Base-by-base conservation (phyloP, 2,329 filamentous ascomycete species). In the Clarireedia monteithiana region DNA sequence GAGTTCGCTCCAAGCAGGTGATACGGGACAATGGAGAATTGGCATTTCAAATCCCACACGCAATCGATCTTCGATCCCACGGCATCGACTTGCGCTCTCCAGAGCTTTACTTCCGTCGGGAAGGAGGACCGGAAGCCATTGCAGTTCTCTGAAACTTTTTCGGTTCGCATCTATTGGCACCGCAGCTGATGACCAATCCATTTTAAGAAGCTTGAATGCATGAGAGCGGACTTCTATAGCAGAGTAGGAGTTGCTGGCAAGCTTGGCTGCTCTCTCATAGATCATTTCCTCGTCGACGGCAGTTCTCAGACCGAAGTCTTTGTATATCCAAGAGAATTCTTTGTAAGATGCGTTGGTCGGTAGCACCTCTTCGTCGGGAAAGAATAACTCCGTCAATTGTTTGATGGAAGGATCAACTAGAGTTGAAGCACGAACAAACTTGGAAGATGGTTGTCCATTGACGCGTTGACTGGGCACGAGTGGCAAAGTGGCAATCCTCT, bases 321-420 rank as follows among this genome's bases (percentile, higher is more conserved):
- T 59, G 40, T 69, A 60, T 7, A 55, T 59, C 7, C 23, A 30
- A 6, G 49, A 50, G 20, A 62, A 65, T 9, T 59, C 27, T 14
- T 24, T 10, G 17, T 61, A 60, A 47, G 66, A 65, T 1, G 42
- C 36, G 15, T 26, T 39, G 4, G 53, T 36, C 38, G 68, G 67
- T 27, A 60, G 24, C 23, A 64, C 53, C 53, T 61, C 56, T 53
- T 70, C 68, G 5, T 67, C 60, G 6, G 49, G 50, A 24, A 69
- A 69, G 55, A 58, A 69, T 14, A 66, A 50, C 1, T 38, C 26
- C 12, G 23, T 54, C 4, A 68, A 47, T 5, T 54, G 47, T 1
- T 46, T 5, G 0, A 50, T 20, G 7, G 44, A 53, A 6, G 62
- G 62, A 44, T 67, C 61, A 39, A 67, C 52, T 12, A 67, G 57